Percentiles rank a stretch among this genome's conserved stretches.
Conservation (phyloP, 805 yeast genomes). For the Cyberlindnera suaveolens region DNA sequence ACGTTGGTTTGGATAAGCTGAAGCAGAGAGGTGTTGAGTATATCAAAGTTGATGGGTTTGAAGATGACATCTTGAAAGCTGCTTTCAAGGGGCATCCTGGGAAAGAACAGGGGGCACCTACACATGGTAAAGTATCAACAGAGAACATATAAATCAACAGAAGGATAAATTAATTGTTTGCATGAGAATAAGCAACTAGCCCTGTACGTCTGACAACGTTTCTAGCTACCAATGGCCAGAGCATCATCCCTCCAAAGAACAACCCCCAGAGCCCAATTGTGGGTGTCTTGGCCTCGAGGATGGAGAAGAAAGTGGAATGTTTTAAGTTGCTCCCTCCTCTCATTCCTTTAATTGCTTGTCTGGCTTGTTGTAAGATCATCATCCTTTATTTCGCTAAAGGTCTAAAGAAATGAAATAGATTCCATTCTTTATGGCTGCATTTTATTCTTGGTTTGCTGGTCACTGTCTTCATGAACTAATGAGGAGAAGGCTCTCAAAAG, state of each 20-base stretch:
- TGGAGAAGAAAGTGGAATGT: neutral
- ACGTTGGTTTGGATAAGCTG: conserved; percentile 54
- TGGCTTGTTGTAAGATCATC: no score
- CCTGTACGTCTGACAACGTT: neutral
- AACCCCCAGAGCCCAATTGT: neutral
- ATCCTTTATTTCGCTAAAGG: no score
- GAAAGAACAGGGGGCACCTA: neutral
- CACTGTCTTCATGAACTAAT: no score
- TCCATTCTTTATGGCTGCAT: no score
- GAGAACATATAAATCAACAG: neutral
- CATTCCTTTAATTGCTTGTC: neutral
- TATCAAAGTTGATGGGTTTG: conserved; percentile 78
- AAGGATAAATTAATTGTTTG: neutral
- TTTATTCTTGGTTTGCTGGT: no score
- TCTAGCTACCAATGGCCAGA: neutral
- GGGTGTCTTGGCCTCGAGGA: neutral
- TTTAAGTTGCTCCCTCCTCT: neutral
- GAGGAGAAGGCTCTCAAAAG: no score
- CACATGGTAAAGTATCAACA: no score
- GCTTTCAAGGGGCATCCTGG: conserved; percentile 67
- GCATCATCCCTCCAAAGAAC: neutral
- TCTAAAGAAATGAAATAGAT: no score
- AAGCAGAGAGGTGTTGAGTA: conserved; percentile 58
- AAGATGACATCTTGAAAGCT: conserved; percentile 55
- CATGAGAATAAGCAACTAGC: neutral